phyloP scores from a whole-genome alignment of 495 filamentous ascomycete genomes.

The Penicillium steckii region DNA sequence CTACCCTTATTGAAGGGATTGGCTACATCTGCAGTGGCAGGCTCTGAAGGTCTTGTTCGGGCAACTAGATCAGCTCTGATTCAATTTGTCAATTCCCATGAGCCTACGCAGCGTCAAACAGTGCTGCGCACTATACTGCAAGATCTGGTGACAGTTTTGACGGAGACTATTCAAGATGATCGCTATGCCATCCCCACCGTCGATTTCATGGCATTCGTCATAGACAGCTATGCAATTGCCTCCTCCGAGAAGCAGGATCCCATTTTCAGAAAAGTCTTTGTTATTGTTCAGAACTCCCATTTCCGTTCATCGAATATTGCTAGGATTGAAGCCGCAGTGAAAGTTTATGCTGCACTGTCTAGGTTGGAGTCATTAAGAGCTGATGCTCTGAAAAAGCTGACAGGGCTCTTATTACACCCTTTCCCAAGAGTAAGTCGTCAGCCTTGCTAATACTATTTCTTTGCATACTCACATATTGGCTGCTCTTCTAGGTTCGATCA shows the following conservation, averaged over 20 bases:
- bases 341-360: constrained; percentile 69
- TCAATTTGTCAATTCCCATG: constrained; percentile 37
- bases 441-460: too few species aligned
- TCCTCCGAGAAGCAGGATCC: constrained; percentile 17
- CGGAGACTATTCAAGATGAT: constrained; percentile 55
- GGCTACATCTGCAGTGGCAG: constrained; percentile 78
- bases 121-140: constrained; percentile 36
- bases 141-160: constrained; percentile 43
- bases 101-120: constrained; percentile 30
- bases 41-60: constrained; percentile 77
- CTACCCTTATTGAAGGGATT: constrained; percentile 65
- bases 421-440: constrained; percentile 57
- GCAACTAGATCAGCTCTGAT: constrained; percentile 70
- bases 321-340: constrained; percentile 75
- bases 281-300: constrained; percentile 70
- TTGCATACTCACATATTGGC: not conserved
- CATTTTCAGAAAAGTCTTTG: constrained; percentile 59
- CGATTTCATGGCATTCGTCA: constrained; percentile 71
- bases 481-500: constrained; percentile 33
- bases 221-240: constrained; percentile 46
- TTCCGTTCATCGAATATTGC: constrained; percentile 77
- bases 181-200: constrained; percentile 71
- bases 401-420: constrained; percentile 59
- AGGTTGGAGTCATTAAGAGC: constrained; percentile 32
- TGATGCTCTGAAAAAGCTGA: constrained; percentile 56